A percentile compares a stretch with the other conserved stretches of the same genome.
These are phyloP conservation scores for Talaromyces sp. DNA, from an alignment of 2,329 filamentous ascomycete species.

Conservation along the genomic window DNA sequence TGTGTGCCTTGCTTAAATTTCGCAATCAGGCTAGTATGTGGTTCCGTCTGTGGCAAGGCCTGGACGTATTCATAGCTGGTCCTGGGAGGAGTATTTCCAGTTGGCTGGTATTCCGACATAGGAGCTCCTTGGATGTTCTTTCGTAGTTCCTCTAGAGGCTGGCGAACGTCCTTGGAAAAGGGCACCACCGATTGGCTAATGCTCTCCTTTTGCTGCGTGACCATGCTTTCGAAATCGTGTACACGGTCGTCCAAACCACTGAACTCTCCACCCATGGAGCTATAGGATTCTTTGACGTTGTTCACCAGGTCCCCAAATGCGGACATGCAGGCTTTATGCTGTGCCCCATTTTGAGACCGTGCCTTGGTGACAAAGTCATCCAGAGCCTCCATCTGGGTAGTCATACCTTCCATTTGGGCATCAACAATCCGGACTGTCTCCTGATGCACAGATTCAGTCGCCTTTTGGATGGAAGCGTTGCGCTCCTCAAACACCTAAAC, in stretches of 20 bases:
- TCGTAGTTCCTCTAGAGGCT: constrained; percentile 67
- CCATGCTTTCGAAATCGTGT: constrained; percentile 62
- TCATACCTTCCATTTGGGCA: constrained; percentile 80
- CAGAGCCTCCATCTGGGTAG: constrained; percentile 79
- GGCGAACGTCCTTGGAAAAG: constrained; percentile 55
- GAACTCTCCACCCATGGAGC: constrained; percentile 65
- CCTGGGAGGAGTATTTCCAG: constrained; percentile 81
- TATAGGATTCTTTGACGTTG: constrained; percentile 68
- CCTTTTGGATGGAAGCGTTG: constrained; percentile 75
- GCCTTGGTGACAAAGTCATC: constrained; percentile 87
- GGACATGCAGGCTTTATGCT: constrained; percentile 64
- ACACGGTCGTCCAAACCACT: constrained; percentile 63
- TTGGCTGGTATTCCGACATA: constrained; percentile 76
- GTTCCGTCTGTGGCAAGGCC: constrained; percentile 68
- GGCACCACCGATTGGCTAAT: constrained; percentile 59
- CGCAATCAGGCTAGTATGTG: constrained; percentile 53
- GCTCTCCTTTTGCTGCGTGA: constrained; percentile 55
- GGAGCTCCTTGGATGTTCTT: constrained; percentile 59
- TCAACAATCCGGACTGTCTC: constrained; percentile 88
- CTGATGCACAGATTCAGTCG: constrained; percentile 80
- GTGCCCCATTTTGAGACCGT: constrained; percentile 69
- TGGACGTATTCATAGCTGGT: constrained; percentile 74
- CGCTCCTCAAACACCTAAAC: constrained; percentile 66
- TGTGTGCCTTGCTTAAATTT: constrained; percentile 39
- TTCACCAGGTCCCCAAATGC: constrained; percentile 61